Base-by-base conservation (phyloP, 2,329 filamentous ascomycete genomes). In the Paecilomyces dactylethromorphus region DNA sequence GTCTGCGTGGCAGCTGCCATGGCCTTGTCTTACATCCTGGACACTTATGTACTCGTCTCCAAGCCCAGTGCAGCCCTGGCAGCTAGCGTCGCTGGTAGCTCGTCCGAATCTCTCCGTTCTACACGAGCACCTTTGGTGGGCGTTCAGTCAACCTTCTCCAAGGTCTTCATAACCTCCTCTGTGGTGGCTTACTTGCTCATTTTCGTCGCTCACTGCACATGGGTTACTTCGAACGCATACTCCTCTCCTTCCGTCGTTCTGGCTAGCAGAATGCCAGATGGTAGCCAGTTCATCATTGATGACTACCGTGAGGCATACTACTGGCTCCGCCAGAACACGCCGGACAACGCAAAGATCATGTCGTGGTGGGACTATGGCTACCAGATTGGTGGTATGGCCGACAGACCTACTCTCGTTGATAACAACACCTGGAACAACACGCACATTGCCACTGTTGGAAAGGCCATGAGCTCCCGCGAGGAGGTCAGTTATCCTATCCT, bases 401-500 rank as follows among this genome's bases (percentile, higher is more conserved):
- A 99, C 75, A 86, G 94, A 57, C 94, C 94, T 33, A 99, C 94
- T 1, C 83, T 99, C 33, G 94, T 99, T 33, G 94, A 99, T 81
- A 99, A 99, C 82, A 99, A 99, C 80, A 99, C 94, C 1, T 99
- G 94, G 94, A 99, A 99, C 82, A 99, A 99, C 81, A 99, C 94
- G 7, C 94, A 99, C 75, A 99, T 99, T 77, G 94, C 94, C 56
- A 99, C 94, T 13, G 94, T 99, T 59, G 94, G 94, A 71, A 99
- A 99, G 81, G 94, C 94, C 50, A 97, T 99, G 94, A 94, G 90
- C 79, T 97, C 92, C 7, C 84, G 90, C 53, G 94, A 99, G 76
- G 95, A 99, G 76, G 92, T 97, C 76, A 96, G 92, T 79, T 99
- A 99, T 76, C 91, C 92, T 2, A 99, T 99, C 73, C 93, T 99